Base-by-base conservation (phyloP, 192 early-diverging fungal genomes). In the Fimicolochytrium jonesii region DNA sequence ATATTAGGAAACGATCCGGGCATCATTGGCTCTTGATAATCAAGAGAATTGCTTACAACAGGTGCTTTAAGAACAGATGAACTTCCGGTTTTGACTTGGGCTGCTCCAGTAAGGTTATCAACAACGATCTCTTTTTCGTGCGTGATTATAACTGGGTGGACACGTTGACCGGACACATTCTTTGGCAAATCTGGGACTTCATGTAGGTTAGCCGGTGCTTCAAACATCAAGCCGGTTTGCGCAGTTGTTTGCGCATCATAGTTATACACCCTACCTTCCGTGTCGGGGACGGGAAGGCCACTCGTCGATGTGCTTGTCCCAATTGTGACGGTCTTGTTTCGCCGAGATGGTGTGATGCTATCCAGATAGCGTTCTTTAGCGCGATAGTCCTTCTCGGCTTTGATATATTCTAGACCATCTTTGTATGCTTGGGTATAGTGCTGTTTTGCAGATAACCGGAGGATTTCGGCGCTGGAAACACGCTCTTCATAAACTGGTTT, bases 371-470 rank as follows among this genome's bases (percentile, higher is more conserved):
- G 18, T 2, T 55, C 22, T 34, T 55, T 55, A 18, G 20, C 13
- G 20, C 59, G 1, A 41, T 53, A 52, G 26, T 51, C 61, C 18
- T 53, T 47, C 25, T 63, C 61, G 5, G 61, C 61, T 28, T 34
- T 13, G 23, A 63, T 10, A 53, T 37, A 63, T 25, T 63, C 61
- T 2, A 58, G 1, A n/a, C 37, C 56, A 44, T 58, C 56, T 20
- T 4, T 45, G 39, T 58, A 58, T 2, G 56, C 61, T 29, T 63
- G 51, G 0, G 61, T 63, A 0, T 10, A 23, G 18, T 48, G 59
- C 31, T 29, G 45, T 9, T 18, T 28, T 18, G 42, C 59, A 1
- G 59, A 61, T 1, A 61, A 1, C 10, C 32, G 20, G 11, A 61
- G 25, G n/a, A 18, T n/a, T 13, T 61, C 59, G 9, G 20, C 26